Evolutionary conservation across 129 eudicot species (phyloP).

Genomic region (Flaveria sonorensis): DNA sequence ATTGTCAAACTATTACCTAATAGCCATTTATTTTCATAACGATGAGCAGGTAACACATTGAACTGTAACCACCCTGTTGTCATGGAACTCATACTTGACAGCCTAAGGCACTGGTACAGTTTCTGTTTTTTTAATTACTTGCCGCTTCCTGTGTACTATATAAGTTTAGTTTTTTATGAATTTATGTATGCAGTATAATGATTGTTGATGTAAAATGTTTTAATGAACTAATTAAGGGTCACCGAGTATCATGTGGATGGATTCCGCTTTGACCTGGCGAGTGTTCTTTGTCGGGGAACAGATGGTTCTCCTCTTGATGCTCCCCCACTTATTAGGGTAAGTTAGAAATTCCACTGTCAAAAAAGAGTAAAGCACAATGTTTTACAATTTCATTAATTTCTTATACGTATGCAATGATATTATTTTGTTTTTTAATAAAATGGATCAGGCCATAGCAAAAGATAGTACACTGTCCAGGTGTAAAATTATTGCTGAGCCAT

Average conservation of each 20-base stretch:
- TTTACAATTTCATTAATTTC: conserved; percentile 15
- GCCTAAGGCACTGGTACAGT: conserved; percentile 94
- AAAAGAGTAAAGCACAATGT: neutral
- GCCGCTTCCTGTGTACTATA: neutral
- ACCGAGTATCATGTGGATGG: conserved; percentile 97
- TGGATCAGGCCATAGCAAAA: conserved; percentile 90
- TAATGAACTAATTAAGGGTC: conserved; percentile 55
- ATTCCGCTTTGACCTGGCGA: conserved; percentile 96
- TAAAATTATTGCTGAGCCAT: conserved; percentile 93
- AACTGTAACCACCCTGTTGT: conserved; percentile 99
- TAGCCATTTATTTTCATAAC: neutral
- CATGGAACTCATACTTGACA: conserved; percentile 96
- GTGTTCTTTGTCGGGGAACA: conserved; percentile 95
- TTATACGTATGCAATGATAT: neutral
- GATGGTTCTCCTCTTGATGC: conserved; percentile 95
- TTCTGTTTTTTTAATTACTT: conserved; percentile 20
- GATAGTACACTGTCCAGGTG: conserved; percentile 79
- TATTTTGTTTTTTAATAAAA: conserved; percentile 9
- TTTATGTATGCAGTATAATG: conserved; percentile 1
- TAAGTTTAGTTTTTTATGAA: neutral
- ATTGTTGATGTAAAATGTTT: conserved; percentile 1
- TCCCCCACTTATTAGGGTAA: conserved; percentile 89
- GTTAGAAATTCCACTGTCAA: neutral
- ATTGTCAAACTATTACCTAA: neutral
- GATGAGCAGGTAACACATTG: conserved; percentile 78